Conservation (phyloP, 2,329 filamentous ascomycete genomes). For the Fusarium nematophilum region DNA sequence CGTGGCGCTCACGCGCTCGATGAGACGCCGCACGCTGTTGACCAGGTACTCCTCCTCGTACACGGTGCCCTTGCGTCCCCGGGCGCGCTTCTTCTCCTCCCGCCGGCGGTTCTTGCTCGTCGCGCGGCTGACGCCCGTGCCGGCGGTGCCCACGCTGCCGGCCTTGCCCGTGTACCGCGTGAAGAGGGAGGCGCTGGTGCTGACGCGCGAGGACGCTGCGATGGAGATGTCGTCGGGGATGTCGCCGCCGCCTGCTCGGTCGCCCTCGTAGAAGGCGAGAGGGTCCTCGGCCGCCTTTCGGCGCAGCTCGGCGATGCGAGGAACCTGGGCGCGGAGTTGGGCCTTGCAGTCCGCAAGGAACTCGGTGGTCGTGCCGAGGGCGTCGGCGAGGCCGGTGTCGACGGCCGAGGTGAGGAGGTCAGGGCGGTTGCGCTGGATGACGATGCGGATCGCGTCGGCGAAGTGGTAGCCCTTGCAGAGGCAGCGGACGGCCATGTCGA, state of each 20-base stretch:
- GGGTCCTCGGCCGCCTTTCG: conserved; percentile 86
- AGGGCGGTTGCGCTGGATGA: conserved; percentile 68
- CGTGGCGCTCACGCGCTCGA: conserved; percentile 82
- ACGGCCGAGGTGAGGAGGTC: conserved; percentile 75
- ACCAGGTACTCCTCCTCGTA: conserved; percentile 99
- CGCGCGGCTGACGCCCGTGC: conserved; percentile 78
- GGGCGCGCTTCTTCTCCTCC: conserved; percentile 94
- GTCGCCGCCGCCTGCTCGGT: conserved; percentile 71
- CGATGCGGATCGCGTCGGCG: conserved; percentile 85
- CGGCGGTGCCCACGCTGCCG: conserved; percentile 72
- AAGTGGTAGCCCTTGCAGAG: conserved; percentile 91
- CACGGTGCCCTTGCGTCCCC: conserved; percentile 95
- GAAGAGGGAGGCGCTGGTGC: conserved; percentile 88
- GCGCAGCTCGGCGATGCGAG: conserved; percentile 85
- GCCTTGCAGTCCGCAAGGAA: conserved; percentile 92
- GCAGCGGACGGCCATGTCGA: conserved; percentile 76
- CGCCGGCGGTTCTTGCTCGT: conserved; percentile 88
- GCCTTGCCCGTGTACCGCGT: conserved; percentile 86
- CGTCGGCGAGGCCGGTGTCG: conserved; percentile 83
- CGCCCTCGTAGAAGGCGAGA: conserved; percentile 87
- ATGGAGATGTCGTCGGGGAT: conserved; percentile 93
- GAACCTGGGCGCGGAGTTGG: conserved; percentile 86
- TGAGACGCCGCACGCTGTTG: conserved; percentile 83
- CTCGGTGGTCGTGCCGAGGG: conserved; percentile 85
- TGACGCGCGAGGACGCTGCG: conserved; percentile 82